Conservation (phyloP, 1,284 basidiomycete species). For the Bondarzewia mesenterica region DNA sequence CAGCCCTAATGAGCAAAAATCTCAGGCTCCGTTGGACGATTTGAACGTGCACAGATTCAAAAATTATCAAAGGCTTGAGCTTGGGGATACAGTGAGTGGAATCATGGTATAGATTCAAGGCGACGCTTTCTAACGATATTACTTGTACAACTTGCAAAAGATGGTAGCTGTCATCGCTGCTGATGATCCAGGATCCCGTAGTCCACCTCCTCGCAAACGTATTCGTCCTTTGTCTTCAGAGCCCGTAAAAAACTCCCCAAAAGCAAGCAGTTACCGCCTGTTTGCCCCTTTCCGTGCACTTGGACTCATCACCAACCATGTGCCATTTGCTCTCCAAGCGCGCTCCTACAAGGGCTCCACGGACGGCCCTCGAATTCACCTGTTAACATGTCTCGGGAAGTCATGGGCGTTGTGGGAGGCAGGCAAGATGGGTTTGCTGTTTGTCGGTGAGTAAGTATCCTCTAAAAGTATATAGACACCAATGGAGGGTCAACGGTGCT, state of each 20-base stretch:
- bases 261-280: constrained; percentile 31
- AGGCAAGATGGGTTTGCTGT: constrained; percentile 85
- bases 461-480: constrained; percentile 1
- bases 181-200: constrained; percentile 10
- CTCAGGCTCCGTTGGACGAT: too few species aligned
- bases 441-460: constrained; percentile 67
- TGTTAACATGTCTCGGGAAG: constrained; percentile 84
- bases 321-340: constrained; percentile 86
- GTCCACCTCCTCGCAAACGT: constrained; percentile 26
- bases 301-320: constrained; percentile 86
- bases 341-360: constrained; percentile 83
- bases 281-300: constrained; percentile 95
- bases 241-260: neutral
- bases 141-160: neutral
- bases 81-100: too few species aligned
- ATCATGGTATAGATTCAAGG: too few species aligned
- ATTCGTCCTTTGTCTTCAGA: constrained; percentile 11
- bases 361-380: constrained; percentile 72
- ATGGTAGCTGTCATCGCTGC: constrained; percentile 19
- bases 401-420: constrained; percentile 98
- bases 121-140: neutral
- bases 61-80: too few species aligned
- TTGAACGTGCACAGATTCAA: too few species aligned
- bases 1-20: too few species aligned
- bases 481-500: constrained; percentile 1